Evolutionary conservation across 2,329 filamentous ascomycete species (phyloP), one percentile per base, ranked within the genome.

Genomic region (Fusarium clavum): DNA sequence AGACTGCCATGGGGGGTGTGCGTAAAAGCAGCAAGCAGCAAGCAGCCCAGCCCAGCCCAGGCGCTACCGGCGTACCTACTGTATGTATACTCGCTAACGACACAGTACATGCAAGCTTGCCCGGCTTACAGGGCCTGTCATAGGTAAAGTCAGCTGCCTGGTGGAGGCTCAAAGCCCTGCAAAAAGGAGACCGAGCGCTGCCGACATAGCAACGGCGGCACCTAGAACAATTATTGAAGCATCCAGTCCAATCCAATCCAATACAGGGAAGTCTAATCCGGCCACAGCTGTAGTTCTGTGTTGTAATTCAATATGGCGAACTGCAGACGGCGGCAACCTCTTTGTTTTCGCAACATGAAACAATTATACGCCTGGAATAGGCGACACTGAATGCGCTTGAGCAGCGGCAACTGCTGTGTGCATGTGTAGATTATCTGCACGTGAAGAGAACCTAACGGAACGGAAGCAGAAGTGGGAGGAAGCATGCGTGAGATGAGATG

Each of bases 181-280:
- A 49, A 40, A 56, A 56, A 57, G 53, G 68, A 55, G 64, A 69
- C 68, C 55, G 53, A 62, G 61, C 57, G 67, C 34, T 52, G 60
- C 64, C 70, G 65, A 62, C 70, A 70, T 57, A 73, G 70, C 70
- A 69, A 74, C 69, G 66, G 71, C 69, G 61, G 69, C 59, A 73
- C 55, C 65, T 67, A 71, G 67, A 71, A 67, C 64, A 56, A 55
- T 51, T 44, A 30, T 69, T 53, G 41, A 60, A 51, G 51, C 46
- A 65, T 32, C 29, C 27, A 41, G 38, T 61, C 59, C 45, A 61
- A 29, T 57, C 44, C 59, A 41, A 29, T 53, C 59, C 45, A 61
- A 41, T 57, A 16, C 59, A 57, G 49, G 49, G 49, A 52, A 41
- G 58, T 66, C 47, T 45, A 58, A 65, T 65, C 47, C 34, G 47